Evolutionary conservation across 2,329 filamentous ascomycete genomes (phyloP).

Genomic region (Diaporthe australafricana): DNA sequence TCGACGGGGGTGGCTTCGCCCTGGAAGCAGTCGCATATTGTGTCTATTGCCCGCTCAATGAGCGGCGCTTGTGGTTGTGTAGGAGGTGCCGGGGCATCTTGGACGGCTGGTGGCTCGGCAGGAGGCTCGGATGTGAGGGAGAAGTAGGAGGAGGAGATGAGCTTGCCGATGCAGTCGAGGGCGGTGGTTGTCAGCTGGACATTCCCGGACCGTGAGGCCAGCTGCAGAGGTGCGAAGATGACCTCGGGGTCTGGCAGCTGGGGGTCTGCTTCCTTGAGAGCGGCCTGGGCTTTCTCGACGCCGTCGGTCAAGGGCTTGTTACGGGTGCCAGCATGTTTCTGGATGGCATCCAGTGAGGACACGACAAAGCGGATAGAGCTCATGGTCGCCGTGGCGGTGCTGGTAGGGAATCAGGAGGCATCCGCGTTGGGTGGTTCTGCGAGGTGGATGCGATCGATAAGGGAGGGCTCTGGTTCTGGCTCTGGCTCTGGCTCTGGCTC

Average conservation of each 20-base stretch:
- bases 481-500: neutral
- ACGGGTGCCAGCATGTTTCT: conserved; percentile 81
- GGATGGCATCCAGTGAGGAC: conserved; percentile 91
- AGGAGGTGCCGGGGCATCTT: conserved; percentile 57
- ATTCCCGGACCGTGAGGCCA: conserved; percentile 89
- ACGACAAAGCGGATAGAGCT: conserved; percentile 97
- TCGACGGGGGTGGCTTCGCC: conserved; percentile 93
- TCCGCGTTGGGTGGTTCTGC: conserved; percentile 48
- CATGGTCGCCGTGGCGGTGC: conserved; percentile 66
- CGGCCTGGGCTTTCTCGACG: conserved; percentile 82
- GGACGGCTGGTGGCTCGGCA: conserved; percentile 56
- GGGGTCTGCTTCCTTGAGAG: conserved; percentile 86
- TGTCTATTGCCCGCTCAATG: conserved; percentile 97
- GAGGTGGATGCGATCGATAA: neutral
- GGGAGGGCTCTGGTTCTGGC: neutral
- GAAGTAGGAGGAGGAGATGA: conserved; percentile 99
- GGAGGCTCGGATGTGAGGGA: conserved; percentile 69
- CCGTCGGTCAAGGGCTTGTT: conserved; percentile 87
- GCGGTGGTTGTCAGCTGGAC: conserved; percentile 89
- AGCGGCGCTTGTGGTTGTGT: conserved; percentile 71
- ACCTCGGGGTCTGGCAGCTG: conserved; percentile 89
- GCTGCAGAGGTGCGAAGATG: conserved; percentile 89
- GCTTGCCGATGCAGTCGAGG: conserved; percentile 97
- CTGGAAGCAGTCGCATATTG: conserved; percentile 99
- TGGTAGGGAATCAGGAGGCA: conserved; percentile 44